These are phyloP conservation scores for Inga oerstediana DNA, from an alignment of 306 rosid species.

Conservation along the genomic window DNA sequence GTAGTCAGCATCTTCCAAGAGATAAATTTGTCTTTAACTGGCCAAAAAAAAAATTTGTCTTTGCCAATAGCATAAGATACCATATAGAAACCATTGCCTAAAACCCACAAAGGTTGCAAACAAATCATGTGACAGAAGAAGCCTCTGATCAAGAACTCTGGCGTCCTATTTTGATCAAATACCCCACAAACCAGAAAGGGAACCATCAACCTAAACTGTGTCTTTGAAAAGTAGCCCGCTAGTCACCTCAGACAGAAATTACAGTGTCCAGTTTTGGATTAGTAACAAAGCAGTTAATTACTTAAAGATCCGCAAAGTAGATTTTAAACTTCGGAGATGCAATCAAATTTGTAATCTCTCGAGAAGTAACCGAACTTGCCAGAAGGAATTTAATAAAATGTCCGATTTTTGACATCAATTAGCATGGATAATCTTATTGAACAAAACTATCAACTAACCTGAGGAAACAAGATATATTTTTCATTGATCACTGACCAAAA, in stretches of 20 bases:
- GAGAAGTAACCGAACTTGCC: not conserved
- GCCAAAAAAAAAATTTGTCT: not conserved
- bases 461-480: not conserved
- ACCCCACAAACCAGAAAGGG: not conserved
- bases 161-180: not conserved
- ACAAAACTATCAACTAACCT: not conserved
- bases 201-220: not conserved
- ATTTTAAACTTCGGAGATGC: not conserved
- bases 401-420: not conserved
- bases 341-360: not conserved
- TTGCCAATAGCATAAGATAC: not conserved
- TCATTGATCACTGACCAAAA: conserved; percentile 20
- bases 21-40: not conserved
- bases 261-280: not conserved
- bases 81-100: not conserved
- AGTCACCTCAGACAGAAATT: not conserved
- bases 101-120: not conserved
- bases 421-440: not conserved
- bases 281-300: not conserved
- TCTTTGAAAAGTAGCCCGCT: not conserved
- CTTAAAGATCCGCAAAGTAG: not conserved
- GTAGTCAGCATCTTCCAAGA: conserved; percentile 9
- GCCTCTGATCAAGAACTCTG: not conserved
- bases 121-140: not conserved
- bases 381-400: not conserved